Base-by-base conservation (phyloP, 2,329 filamentous ascomycete species). In the Dactylonectria estremocensis region DNA sequence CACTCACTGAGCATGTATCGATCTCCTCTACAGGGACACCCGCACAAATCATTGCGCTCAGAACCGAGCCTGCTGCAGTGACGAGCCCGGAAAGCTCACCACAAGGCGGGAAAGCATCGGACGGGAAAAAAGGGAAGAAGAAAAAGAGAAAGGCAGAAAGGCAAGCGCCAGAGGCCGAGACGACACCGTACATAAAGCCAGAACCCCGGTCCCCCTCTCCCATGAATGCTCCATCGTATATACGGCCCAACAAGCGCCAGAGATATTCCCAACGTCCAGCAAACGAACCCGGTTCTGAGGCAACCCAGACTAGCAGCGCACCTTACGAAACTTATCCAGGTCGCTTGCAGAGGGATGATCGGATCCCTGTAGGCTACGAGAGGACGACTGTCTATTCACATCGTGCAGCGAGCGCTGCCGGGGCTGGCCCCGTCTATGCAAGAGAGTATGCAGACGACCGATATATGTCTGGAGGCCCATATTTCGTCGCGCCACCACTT, bases 161-260 rank as follows among this genome's bases (percentile, higher is more conserved):
- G 73, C 83, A 83, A 82, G 83, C 79, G 76, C 81, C 78, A 56
- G 86, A 86, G 68, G 76, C 80, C 48, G 83, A 85, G 58, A 79
- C 78, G 43, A 85, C 84, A 37, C 87, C 89, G 10, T 85, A 86
- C 69, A 90, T 92, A 73, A 92, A 92, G 74, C 81, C 86, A 24
- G 90, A 92, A 76, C 90, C 90, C n/a, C 85, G 83, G 54, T 92
- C 90, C 2, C 87, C 88, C 1, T 91, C 90, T 7, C 90, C 89
- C 9, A 78, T 90, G 57, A 82, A 82, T 67, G 85, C 85, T 18
- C 85, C 85, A 20, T 83, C 86, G n/a, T 84, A 86, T 67, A 78
- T 84, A 35, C 85, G 88, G 55, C 87, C 89, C 10, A 83, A 81
- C 71, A 92, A 91, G 77, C 86, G 89, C 57, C 85, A 86, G 73